Evolutionary conservation across 2,329 filamentous ascomycete genomes (phyloP).

Genomic region (Colletotrichum siamense): DNA sequence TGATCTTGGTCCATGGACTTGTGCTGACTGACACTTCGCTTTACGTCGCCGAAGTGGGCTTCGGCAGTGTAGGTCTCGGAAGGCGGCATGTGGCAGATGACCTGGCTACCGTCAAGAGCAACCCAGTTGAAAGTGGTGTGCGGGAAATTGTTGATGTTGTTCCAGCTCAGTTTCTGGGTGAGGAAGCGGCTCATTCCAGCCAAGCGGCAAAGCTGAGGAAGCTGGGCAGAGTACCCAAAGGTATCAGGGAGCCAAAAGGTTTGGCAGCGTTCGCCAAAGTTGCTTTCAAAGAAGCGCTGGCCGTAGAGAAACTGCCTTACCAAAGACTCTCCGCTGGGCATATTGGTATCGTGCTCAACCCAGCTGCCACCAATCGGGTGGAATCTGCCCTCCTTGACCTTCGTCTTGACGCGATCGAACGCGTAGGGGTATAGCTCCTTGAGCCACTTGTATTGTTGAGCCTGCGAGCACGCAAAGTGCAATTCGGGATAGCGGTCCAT

Average conservation of each 20-base stretch:
- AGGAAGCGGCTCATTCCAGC: conserved; percentile 98
- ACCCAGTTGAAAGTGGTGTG: conserved; percentile 99
- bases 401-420: conserved; percentile 88
- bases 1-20: conserved; percentile 95
- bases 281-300: conserved; percentile 91
- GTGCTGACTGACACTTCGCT: conserved; percentile 86
- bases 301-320: conserved; percentile 95
- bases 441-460: conserved; percentile 98
- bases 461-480: conserved; percentile 90
- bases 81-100: conserved; percentile 97
- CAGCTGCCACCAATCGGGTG: conserved; percentile 96
- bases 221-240: conserved; percentile 94
- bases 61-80: conserved; percentile 95
- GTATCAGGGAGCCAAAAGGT: conserved; percentile 99
- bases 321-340: conserved; percentile 94
- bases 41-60: conserved; percentile 94
- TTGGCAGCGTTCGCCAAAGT: conserved; percentile 85
- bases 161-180: conserved; percentile 99
- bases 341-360: conserved; percentile 98
- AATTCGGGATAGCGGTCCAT: conserved; percentile 96
- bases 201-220: conserved; percentile 90
- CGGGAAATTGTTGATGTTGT: conserved; percentile 99
- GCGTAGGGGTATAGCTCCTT: conserved; percentile 87
- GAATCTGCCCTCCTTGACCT: conserved; percentile 89
- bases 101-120: conserved; percentile 90